Evolutionary conservation across 75 land plant genomes (phyloP).

Genomic region (Cupressus sempervirens): DNA sequence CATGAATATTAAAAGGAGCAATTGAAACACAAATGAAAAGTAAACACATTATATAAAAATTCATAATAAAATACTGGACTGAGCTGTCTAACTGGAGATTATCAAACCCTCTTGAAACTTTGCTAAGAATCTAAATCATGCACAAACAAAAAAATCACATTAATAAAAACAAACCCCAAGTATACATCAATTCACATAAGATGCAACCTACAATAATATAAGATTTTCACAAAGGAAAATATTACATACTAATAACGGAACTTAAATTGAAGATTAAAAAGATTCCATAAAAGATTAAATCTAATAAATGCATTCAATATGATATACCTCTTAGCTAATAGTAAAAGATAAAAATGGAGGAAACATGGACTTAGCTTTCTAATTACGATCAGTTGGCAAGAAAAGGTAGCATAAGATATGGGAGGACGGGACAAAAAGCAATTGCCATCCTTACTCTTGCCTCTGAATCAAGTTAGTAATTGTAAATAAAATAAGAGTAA

Average conservation of each 20-base stretch:
- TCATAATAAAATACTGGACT: conserved; percentile 35
- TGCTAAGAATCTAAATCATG: conserved; percentile 35
- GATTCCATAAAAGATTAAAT: not conserved
- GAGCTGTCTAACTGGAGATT: conserved; percentile 26
- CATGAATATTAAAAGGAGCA: not conserved
- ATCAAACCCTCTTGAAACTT: conserved; percentile 21
- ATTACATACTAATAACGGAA: not conserved
- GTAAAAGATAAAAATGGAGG: not conserved
- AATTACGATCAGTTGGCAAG: not conserved
- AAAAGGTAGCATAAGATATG: not conserved
- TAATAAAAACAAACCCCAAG: not conserved
- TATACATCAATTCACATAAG: not conserved
- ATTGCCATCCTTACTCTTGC: not conserved
- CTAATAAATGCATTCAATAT: no score
- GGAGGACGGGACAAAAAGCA: not conserved
- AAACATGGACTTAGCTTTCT: not conserved
- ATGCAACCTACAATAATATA: not conserved
- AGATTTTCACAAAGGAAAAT: not conserved
- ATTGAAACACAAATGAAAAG: not conserved
- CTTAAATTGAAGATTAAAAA: not conserved
- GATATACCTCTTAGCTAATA: not conserved
- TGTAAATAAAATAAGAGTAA: no score
- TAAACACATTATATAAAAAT: not conserved
- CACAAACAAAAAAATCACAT: not conserved
- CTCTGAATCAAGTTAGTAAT: no score